Evolutionary conservation across 176 grass and related monocot genomes (phyloP), one percentile per base, ranked within the genome.

Genomic region (Neostapfia colusana): DNA sequence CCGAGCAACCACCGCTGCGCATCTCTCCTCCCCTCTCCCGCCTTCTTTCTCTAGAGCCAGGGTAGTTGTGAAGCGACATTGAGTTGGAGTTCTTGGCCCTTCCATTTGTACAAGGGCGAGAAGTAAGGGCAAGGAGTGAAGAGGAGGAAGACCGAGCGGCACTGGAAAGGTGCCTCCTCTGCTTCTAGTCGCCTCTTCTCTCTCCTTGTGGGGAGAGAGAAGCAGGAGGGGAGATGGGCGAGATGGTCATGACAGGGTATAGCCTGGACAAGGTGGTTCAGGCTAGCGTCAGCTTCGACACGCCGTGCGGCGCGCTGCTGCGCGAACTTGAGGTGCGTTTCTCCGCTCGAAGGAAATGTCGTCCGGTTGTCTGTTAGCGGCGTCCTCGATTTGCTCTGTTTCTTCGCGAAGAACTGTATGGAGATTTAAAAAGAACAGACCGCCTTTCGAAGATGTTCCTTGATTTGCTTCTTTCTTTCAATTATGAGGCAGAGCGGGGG

Each of bases 321-420:
- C 85, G 83, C 77, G 89, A 99, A 79, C 95, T 99, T 6, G 89
- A 99, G 95, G 95, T 97, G 40, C 66, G 70, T 87, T 54, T 80
- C 69, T 73, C 18, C 13, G 24, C 34, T 10, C 15, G 55, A 24
- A 69, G 27, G 49, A 58, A 76, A 38, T 73, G 25, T 23, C n/a
- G 8, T 72, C 55, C 35, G 49, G 8, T 69, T 71, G 35, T 62
- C 78, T 74, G 67, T 74, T 56, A 26, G 39, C 64, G 24, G 71
- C 50, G 25, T 49, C 46, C 49, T 57, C 68, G 51, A 66, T 82
- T 88, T 68, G 39, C 31, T 46, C 18, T 79, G 41, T 77, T 69
- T 27, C 24, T 34, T 24, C 14, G 43, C 54, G 16, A 37, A 36
- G 4, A 58, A 38, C 50, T 60, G 16, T 67, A 21, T 2, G 35